Percentiles rank a stretch among this genome's conserved stretches.
Conservation (phyloP, 345 rosid genomes). For the Gossypium thurberi region DNA sequence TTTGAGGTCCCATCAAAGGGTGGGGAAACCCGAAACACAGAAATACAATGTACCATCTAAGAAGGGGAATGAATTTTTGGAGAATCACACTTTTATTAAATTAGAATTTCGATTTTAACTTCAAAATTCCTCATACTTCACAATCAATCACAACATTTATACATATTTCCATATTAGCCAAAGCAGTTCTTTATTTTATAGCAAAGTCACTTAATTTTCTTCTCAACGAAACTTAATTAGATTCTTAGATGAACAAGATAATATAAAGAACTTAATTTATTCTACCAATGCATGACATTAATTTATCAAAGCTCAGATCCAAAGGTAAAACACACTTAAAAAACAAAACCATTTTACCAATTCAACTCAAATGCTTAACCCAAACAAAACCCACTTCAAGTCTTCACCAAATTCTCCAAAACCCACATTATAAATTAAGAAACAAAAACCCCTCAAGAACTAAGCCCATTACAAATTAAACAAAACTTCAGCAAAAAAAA, state of each 20-base stretch:
- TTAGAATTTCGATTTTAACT: not conserved
- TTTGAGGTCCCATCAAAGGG: not conserved
- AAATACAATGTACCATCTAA: not conserved
- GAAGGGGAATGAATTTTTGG: not conserved
- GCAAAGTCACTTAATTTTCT: not conserved
- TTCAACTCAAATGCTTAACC: conserved; percentile 12
- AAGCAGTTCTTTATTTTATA: not conserved
- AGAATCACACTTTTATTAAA: not conserved
- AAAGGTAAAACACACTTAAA: conserved; percentile 4
- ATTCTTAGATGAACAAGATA: not conserved
- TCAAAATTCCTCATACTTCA: not conserved
- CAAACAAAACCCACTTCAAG: conserved; percentile 18
- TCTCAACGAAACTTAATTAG: not conserved
- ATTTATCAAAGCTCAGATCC: conserved; percentile 24
- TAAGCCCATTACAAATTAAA: not conserved
- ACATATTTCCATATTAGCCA: not conserved
- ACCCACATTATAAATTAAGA: conserved; percentile 2
- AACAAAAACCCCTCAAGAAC: not conserved
- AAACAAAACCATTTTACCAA: conserved; percentile 1
- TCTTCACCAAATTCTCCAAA: conserved; percentile 11
- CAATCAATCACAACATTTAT: not conserved
- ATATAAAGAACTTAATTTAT: not conserved
- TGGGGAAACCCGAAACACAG: not conserved
- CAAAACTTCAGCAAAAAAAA: not conserved
- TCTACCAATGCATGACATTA: conserved; percentile 10